Evolutionary conservation across 176 grass and related monocot species (phyloP).

Genomic region (Microstegium vimineum): DNA sequence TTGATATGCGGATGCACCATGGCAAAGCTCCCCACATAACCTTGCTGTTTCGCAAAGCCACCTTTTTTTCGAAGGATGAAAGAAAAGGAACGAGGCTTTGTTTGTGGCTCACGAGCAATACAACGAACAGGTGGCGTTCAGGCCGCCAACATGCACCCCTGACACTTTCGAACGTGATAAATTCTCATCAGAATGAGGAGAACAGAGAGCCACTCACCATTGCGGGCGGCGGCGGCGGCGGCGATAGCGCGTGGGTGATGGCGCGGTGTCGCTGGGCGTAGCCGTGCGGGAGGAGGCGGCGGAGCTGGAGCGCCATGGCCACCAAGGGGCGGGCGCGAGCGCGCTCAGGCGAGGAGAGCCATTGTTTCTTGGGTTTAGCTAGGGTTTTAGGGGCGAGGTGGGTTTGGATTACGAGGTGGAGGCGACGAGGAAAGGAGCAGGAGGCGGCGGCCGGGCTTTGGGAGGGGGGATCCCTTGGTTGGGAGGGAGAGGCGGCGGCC

Average conservation of each 20-base stretch:
- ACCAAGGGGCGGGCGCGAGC: background rate
- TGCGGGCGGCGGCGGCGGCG: background rate
- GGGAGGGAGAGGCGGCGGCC: background rate
- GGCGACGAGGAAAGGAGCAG: background rate
- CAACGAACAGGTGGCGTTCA: background rate
- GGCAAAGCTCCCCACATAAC: background rate
- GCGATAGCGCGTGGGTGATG: slow-evolving; percentile 24
- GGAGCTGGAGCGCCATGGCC: slow-evolving; percentile 75
- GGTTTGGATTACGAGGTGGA: background rate
- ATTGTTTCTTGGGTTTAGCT: slow-evolving; percentile 20
- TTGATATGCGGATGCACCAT: background rate
- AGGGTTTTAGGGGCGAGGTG: slow-evolving; percentile 31
- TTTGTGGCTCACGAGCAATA: background rate
- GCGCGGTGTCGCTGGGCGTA: slow-evolving; percentile 37
- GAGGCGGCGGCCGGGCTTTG: background rate
- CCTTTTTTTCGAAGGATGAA: background rate
- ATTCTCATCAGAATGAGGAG: background rate
- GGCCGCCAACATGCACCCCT: background rate
- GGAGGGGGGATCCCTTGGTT: too few species aligned
- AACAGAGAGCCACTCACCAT: slow-evolving; percentile 42
- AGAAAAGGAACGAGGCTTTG: background rate
- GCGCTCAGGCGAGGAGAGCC: slow-evolving; percentile 16
- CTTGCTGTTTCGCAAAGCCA: background rate
- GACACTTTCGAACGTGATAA: background rate
- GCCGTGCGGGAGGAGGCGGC: slow-evolving; percentile 51